phyloP scores from a whole-genome alignment of 768 basidiomycete genomes.

The Russula compacta region DNA sequence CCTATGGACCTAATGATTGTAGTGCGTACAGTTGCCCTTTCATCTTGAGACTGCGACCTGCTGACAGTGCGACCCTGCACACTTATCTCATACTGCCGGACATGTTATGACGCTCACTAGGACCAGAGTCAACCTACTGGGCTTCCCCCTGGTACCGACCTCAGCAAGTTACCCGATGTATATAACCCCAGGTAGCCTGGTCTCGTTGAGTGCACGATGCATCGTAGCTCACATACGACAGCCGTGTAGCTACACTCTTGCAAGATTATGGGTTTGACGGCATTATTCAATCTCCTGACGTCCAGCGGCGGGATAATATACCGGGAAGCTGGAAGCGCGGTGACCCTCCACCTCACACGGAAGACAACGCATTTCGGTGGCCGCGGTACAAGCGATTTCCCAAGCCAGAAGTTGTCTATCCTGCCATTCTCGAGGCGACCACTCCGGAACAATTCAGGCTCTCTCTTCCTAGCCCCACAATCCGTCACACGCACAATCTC shows the following conservation, averaged over 20 bases:
- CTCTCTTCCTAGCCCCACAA: slow-evolving; percentile 12
- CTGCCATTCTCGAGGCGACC: slow-evolving; percentile 6
- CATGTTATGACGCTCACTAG: neutral
- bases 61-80: neutral
- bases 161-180: slow-evolving; percentile 2
- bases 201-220: neutral
- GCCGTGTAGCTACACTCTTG: slow-evolving; percentile 9
- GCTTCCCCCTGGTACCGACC: slow-evolving; percentile 1
- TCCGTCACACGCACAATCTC: neutral
- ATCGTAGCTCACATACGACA: neutral
- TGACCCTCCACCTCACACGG: slow-evolving; percentile 1
- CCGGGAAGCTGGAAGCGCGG: slow-evolving; percentile 1
- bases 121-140: neutral
- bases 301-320: neutral
- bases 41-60: neutral
- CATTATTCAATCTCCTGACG: slow-evolving; percentile 12
- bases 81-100: neutral
- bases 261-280: slow-evolving; percentile 14
- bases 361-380: slow-evolving; percentile 8
- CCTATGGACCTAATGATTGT: slow-evolving; percentile 15
- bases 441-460: slow-evolving; percentile 14
- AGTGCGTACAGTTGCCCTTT: neutral
- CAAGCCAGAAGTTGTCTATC: slow-evolving; percentile 13
- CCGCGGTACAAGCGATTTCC: slow-evolving; percentile 7
- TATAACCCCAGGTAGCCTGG: slow-evolving; percentile 14